Evolutionary conservation across 352 stramenopile genomes (phyloP).

Genomic region (Peronosclerospora sorghi): DNA sequence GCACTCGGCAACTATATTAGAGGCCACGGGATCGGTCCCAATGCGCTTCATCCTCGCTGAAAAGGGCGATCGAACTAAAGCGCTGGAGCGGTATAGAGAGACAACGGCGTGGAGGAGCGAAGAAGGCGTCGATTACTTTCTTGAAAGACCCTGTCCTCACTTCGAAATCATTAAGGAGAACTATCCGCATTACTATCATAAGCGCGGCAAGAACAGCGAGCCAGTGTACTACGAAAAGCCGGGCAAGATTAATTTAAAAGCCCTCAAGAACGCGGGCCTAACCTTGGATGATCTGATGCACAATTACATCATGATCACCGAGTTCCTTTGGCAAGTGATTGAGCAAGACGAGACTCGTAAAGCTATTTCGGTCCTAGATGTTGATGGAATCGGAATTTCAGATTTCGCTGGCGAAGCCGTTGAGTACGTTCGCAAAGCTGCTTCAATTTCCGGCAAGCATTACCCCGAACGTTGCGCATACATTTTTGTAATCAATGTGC

Average conservation of each 20-base stretch:
- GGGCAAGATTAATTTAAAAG: slow-evolving; percentile 81
- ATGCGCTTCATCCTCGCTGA: slow-evolving; percentile 63
- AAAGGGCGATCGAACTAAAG: slow-evolving; percentile 63
- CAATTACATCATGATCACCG: slow-evolving; percentile 80
- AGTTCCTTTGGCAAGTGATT: slow-evolving; percentile 80
- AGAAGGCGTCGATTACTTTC: slow-evolving; percentile 71
- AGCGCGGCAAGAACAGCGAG: slow-evolving; percentile 64
- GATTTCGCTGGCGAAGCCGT: slow-evolving; percentile 82
- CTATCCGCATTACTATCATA: slow-evolving; percentile 88
- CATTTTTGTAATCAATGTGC: slow-evolving; percentile 92
- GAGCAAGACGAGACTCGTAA: slow-evolving; percentile 80
- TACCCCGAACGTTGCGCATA: slow-evolving; percentile 89
- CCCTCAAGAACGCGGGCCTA: slow-evolving; percentile 62
- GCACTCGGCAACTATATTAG: slow-evolving; percentile 19
- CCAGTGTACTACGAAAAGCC: slow-evolving; percentile 84
- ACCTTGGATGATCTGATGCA: slow-evolving; percentile 74
- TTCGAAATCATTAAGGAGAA: slow-evolving; percentile 86
- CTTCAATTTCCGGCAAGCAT: slow-evolving; percentile 79
- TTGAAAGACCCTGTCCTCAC: slow-evolving; percentile 46
- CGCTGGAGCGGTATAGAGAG: slow-evolving; percentile 50
- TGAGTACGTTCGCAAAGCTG: slow-evolving; percentile 72
- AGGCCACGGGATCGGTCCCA: slow-evolving; percentile 28
- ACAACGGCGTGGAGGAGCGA: slow-evolving; percentile 73
- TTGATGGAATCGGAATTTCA: slow-evolving; percentile 72
- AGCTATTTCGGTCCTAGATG: slow-evolving; percentile 77